phyloP scores from a whole-genome alignment of 2,329 filamentous ascomycete genomes.

The Aspergillus pseudonomiae region DNA sequence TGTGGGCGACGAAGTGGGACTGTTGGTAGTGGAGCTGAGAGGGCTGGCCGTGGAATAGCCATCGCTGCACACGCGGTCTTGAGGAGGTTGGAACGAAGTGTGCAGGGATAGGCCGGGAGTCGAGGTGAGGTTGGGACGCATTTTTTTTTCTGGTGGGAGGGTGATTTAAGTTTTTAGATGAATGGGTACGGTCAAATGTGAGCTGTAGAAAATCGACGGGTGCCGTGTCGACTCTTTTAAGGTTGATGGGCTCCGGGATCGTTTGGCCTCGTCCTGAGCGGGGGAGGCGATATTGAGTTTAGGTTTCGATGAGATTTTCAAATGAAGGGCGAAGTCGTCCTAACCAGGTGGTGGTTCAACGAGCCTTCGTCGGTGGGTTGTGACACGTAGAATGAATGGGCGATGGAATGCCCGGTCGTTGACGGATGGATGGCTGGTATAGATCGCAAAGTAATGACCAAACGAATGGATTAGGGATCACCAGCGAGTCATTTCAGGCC shows the following conservation, averaged over 20 bases:
- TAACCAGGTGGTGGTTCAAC: background rate
- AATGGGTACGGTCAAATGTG: background rate
- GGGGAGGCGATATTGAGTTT: no score
- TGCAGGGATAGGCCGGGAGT: constrained; percentile 34
- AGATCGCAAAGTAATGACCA: background rate
- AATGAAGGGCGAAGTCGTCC: background rate
- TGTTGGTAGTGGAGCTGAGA: constrained; percentile 33
- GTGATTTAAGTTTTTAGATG: background rate
- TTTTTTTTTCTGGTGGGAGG: constrained; percentile 10
- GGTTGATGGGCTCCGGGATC: background rate
- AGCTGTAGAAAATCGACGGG: background rate
- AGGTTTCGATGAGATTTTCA: background rate
- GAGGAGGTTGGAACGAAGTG: constrained; percentile 32
- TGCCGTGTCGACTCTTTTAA: background rate
- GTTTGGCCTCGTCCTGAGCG: background rate
- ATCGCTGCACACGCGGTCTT: constrained; percentile 22
- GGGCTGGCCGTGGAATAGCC: constrained; percentile 28
- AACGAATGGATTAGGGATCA: background rate
- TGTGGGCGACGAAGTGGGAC: constrained; percentile 30
- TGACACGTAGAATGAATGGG: constrained; percentile 2
- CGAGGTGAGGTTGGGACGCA: constrained; percentile 26
- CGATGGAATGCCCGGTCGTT: background rate
- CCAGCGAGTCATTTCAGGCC: background rate
- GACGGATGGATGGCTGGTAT: background rate
- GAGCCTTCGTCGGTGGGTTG: background rate